Evolutionary conservation across 345 rosid genomes (phyloP).

Genomic region (Erysimum cheiranthoides): DNA sequence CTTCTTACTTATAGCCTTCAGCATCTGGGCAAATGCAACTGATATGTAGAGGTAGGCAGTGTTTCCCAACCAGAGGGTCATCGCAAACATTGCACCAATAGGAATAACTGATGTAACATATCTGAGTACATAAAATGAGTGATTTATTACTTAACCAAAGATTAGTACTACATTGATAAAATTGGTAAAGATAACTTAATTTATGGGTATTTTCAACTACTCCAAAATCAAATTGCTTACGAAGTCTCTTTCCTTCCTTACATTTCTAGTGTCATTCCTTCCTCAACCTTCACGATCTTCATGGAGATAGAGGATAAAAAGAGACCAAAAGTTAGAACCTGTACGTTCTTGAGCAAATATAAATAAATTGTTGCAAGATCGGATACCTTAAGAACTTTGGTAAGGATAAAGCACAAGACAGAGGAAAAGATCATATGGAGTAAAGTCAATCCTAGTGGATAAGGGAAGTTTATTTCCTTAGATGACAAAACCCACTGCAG

Average conservation of each 20-base stretch:
- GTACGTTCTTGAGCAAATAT: not conserved
- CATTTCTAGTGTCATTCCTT: slow-evolving; percentile 96
- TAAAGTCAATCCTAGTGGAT: slow-evolving; percentile 95
- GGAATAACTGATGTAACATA: slow-evolving; percentile 86
- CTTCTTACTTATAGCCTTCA: slow-evolving; percentile 95
- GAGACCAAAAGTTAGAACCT: slow-evolving; percentile 21
- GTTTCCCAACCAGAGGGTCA: slow-evolving; percentile 99
- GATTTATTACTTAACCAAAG: not conserved
- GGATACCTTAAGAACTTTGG: slow-evolving; percentile 79
- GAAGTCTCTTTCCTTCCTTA: slow-evolving; percentile 52
- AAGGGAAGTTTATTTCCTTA: slow-evolving; percentile 94
- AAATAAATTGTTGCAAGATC: slow-evolving; percentile 12
- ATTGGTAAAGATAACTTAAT: not conserved
- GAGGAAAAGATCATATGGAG: slow-evolving; percentile 97
- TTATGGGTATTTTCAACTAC: slow-evolving; percentile 33
- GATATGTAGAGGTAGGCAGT: slow-evolving; percentile 96
- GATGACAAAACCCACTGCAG: slow-evolving; percentile 98
- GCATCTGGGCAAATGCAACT: slow-evolving; percentile 96
- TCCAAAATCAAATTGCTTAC: slow-evolving; percentile 39
- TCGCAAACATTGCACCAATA: slow-evolving; percentile 95
- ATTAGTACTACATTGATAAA: slow-evolving; percentile 6
- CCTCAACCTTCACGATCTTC: slow-evolving; percentile 87
- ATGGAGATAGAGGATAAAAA: slow-evolving; percentile 2
- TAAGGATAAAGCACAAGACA: slow-evolving; percentile 77
- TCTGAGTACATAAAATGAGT: slow-evolving; percentile 53